These are phyloP conservation scores for Beauveria sp. DNA, from an alignment of 2,329 filamentous ascomycete species.

Conservation along the genomic window DNA sequence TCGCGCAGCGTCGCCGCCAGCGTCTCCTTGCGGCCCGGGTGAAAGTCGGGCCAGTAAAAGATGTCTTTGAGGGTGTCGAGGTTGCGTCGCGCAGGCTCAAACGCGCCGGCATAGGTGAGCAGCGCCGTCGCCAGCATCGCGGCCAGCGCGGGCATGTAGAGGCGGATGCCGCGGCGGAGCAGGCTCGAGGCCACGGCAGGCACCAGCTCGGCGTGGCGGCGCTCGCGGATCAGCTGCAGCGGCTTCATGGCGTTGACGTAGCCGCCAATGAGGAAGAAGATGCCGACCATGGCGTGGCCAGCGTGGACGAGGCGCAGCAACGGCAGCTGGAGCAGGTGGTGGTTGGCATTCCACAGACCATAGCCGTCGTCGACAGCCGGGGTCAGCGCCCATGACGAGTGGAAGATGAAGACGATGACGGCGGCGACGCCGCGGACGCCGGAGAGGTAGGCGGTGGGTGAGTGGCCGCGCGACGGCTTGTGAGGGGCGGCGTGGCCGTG, in stretches of 20 bases:
- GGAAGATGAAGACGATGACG: conserved; percentile 4
- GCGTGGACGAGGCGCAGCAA: conserved; percentile 8
- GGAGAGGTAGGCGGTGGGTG: conserved; percentile 1
- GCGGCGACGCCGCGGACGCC: conserved; percentile 2
- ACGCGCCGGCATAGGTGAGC: background rate
- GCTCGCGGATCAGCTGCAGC: background rate
- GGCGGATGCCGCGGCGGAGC: background rate
- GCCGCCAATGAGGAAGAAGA: conserved; percentile 14
- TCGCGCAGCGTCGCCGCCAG: background rate
- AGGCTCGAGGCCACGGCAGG: background rate
- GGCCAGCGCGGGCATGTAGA: background rate
- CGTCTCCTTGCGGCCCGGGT: background rate
- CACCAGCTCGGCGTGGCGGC: background rate
- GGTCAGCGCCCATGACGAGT: background rate
- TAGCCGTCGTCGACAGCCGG: background rate
- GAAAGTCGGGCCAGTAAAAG: conserved; percentile 5
- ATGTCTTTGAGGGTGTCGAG: background rate
- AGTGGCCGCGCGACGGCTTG: background rate
- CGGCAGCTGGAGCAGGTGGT: conserved; percentile 8
- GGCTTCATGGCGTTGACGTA: conserved; percentile 9
- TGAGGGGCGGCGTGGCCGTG: background rate
- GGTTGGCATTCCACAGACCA: conserved; percentile 1
- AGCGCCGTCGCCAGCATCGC: conserved; percentile 1
- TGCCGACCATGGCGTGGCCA: conserved; percentile 12
- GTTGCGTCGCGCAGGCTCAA: background rate